These are phyloP conservation scores for Teratosphaeria nubilosa DNA, from an alignment of 2,329 filamentous ascomycete genomes.

Conservation along the genomic window DNA sequence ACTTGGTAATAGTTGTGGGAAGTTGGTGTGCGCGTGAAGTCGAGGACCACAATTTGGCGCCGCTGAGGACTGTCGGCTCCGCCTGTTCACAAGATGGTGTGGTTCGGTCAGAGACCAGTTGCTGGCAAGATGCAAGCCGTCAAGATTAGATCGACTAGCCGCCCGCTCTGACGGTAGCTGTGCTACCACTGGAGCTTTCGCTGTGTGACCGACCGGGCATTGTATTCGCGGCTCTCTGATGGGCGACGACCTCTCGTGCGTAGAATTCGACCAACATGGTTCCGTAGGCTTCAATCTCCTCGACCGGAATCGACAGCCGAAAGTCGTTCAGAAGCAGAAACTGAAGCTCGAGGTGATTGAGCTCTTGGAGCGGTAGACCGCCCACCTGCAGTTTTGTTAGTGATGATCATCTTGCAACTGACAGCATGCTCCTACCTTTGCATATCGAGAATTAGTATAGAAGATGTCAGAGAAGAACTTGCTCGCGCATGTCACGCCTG, in stretches of 20 bases:
- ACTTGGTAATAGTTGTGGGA: not conserved
- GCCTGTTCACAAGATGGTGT: not conserved
- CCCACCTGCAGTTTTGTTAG: slow-evolving; percentile 57
- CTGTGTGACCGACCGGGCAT: slow-evolving; percentile 19
- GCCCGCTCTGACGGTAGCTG: slow-evolving; percentile 18
- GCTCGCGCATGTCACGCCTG: slow-evolving; percentile 93
- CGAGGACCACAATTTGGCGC: not conserved
- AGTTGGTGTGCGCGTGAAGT: not conserved
- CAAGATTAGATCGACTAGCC: not conserved
- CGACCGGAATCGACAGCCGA: slow-evolving; percentile 79
- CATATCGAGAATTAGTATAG: slow-evolving; percentile 97
- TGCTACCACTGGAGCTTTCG: slow-evolving; percentile 24
- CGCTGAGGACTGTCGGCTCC: not conserved
- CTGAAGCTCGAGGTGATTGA: slow-evolving; percentile 93
- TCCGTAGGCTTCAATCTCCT: slow-evolving; percentile 92
- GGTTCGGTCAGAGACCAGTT: not conserved
- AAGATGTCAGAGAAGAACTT: slow-evolving; percentile 99
- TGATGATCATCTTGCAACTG: not conserved
- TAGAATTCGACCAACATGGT: slow-evolving; percentile 99
- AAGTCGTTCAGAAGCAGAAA: slow-evolving; percentile 96
- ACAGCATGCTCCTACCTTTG: slow-evolving; percentile 58
- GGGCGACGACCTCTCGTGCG: slow-evolving; percentile 72
- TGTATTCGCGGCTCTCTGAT: slow-evolving; percentile 40
- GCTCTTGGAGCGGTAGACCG: slow-evolving; percentile 77
- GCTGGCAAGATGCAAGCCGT: not conserved